Evolutionary conservation across 129 eudicot species (phyloP).

Genomic region (Flaveria robusta): DNA sequence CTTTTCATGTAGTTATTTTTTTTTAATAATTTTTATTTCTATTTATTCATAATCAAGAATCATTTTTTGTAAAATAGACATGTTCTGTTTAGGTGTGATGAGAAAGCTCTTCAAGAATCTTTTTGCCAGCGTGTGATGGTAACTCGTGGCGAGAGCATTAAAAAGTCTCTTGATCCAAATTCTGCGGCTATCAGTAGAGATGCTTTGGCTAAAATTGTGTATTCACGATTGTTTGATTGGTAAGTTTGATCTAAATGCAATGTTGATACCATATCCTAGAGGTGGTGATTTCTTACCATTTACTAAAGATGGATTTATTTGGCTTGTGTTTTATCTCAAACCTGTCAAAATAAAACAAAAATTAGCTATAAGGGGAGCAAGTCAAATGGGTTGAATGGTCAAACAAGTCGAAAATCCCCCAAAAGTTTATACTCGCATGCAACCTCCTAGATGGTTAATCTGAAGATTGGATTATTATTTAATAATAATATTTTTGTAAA

Average conservation of each 20-base stretch:
- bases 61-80: background rate
- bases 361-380: background rate
- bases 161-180: constrained; percentile 66
- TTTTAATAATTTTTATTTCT: constrained; percentile 18
- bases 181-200: constrained; percentile 83
- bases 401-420: background rate
- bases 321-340: constrained; percentile 12
- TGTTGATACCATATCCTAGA: constrained; percentile 17
- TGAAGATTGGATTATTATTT: background rate
- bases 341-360: background rate
- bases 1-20: constrained; percentile 67
- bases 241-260: constrained; percentile 31
- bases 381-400: constrained; percentile 13
- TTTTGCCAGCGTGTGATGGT: constrained; percentile 88
- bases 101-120: constrained; percentile 75
- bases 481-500: background rate
- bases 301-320: background rate
- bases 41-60: background rate
- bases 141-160: constrained; percentile 90
- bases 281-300: constrained; percentile 6
- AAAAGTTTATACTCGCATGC: background rate
- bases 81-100: constrained; percentile 70
- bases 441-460: constrained; percentile 8
- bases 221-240: constrained; percentile 91
- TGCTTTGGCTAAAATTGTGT: constrained; percentile 85